Conservation (phyloP, 352 stramenopile genomes). For the Phytopythium sindhum region DNA sequence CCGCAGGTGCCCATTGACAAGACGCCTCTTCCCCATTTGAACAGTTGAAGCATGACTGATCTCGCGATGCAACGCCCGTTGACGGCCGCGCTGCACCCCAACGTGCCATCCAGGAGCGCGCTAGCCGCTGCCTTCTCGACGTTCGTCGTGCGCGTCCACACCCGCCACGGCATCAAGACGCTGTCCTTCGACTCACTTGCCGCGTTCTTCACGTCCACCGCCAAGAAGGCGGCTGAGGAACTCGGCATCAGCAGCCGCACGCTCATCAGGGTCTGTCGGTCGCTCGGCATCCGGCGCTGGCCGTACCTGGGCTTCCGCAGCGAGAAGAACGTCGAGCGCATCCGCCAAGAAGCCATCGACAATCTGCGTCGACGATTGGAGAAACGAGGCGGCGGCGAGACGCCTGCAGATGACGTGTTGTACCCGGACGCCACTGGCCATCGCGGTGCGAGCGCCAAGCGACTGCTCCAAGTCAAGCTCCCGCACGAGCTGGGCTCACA, state of each 20-base stretch:
- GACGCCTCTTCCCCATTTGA: not conserved
- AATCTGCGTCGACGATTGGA: constrained; percentile 73
- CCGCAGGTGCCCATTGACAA: not conserved
- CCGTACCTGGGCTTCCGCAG: constrained; percentile 78
- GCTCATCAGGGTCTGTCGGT: constrained; percentile 74
- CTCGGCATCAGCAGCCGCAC: constrained; percentile 76
- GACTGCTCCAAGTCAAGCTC: constrained; percentile 63
- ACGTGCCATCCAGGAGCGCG: constrained; percentile 12
- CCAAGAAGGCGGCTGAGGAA: constrained; percentile 72
- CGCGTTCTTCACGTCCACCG: constrained; percentile 65
- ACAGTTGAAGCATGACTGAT: not conserved
- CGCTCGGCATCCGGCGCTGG: constrained; percentile 71
- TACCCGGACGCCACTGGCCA: constrained; percentile 46
- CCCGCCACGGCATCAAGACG: constrained; percentile 69
- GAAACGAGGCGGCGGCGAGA: constrained; percentile 34
- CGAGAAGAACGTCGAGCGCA: constrained; percentile 77
- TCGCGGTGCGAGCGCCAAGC: constrained; percentile 68
- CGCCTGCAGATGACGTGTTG: constrained; percentile 28
- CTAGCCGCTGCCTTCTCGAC: constrained; percentile 48
- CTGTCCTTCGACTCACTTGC: constrained; percentile 70
- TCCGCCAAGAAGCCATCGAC: constrained; percentile 71
- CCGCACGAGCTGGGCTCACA: not conserved
- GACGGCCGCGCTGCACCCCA: not conserved
- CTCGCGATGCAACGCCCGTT: not conserved
- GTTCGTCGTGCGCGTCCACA: constrained; percentile 61